Evolutionary conservation across 352 stramenopile species (phyloP), one percentile per base, ranked within the genome.

Genomic region (Globisporangium polare): DNA sequence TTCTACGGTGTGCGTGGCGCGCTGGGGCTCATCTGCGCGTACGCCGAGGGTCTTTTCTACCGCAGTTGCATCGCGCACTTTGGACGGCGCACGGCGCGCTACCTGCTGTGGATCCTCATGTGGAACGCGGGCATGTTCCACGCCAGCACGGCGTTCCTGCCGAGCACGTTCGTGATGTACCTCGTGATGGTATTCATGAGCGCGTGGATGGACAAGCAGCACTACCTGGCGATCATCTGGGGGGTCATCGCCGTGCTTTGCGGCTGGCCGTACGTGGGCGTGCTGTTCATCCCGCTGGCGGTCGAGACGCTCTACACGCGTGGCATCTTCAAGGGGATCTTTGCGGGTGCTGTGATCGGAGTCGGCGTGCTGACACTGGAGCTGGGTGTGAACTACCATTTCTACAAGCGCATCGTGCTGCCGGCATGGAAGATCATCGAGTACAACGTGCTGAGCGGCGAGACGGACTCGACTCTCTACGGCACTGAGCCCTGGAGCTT

Each of bases 391-490:
- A 90, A 96, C 53, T 98, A 94, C 57, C 74, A 89, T 42, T 88
- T 75, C 67, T 87, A 89, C 75, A 62, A 83, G 74, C 52, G 90
- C 6, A 60, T 82, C 58, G 78, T 93, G 50, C 62, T 96, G 10
- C 90, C 96, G 6, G 88, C 83, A 41, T 94, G 85, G 77, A 98
- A 99, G 69, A 98, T 99, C 55, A 79, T 99, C 18, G 62, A 86
- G 5, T 99, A 99, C 78, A 99, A 99, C 73, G 90, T 97, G 46
- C 69, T 96, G 43, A 91, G 80, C 43, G 68, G 56, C 58, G 80
- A 92, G 63, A 93, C 78, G n/a, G 96, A 98, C 66, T 97, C 98
- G 74, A 97, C 97, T 58, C 81, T 99, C 8, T 99, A 99, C 70
- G 97, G 97, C 49, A 88, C 96, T 6, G 97, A 99, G 67, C 94